These are phyloP conservation scores for Gossypium australe DNA, from an alignment of 345 rosid species.

Conservation along the genomic window DNA sequence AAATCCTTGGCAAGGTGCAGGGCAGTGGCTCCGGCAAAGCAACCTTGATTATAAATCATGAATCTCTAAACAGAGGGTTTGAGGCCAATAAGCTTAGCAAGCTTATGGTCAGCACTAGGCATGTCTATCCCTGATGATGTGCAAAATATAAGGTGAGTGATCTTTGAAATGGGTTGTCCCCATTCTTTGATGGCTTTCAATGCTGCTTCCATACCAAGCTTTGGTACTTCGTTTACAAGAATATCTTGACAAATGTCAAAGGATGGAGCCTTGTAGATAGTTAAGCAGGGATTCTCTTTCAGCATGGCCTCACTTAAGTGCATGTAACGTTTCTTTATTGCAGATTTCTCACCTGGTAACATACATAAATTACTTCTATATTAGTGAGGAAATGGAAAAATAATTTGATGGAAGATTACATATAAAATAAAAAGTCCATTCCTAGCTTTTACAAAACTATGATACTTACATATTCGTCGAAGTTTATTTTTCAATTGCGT, in stretches of 20 bases:
- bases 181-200: constrained; percentile 8
- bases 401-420: too few species aligned
- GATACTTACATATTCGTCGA: constrained; percentile 60
- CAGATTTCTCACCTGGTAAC: not conserved
- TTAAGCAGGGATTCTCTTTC: not conserved
- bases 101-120: not conserved
- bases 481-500: constrained; percentile 54
- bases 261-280: not conserved
- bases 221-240: not conserved
- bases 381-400: too few species aligned
- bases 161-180: not conserved
- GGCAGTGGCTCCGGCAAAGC: not conserved
- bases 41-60: not conserved
- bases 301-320: not conserved
- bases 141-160: constrained; percentile 6
- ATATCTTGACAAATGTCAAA: not conserved
- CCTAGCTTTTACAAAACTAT: too few species aligned
- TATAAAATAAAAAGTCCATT: too few species aligned
- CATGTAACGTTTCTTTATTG: not conserved
- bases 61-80: not conserved
- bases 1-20: not conserved
- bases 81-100: not conserved
- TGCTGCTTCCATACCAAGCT: not conserved
- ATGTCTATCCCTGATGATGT: not conserved
- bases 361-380: too few species aligned